phyloP scores from a whole-genome alignment of 345 rosid genomes.

The Pistacia vera region DNA sequence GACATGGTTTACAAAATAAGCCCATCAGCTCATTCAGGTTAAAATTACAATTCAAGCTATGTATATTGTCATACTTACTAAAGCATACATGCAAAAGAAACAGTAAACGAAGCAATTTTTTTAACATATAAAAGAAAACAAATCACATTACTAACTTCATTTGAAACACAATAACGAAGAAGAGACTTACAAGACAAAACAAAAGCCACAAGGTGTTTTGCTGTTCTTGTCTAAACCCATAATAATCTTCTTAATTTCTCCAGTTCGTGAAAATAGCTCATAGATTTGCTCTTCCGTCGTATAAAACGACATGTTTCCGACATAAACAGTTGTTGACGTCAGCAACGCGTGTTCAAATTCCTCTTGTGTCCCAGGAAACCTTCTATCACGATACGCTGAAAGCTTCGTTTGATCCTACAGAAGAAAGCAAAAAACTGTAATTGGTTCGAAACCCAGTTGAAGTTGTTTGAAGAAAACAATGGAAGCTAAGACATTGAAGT shows the following conservation, averaged over 20 bases:
- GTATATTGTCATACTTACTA: not conserved
- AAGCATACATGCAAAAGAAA: not conserved
- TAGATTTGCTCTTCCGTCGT: conserved; percentile 98
- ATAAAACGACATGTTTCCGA: conserved; percentile 95
- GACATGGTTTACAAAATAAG: not conserved
- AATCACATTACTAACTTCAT: not conserved
- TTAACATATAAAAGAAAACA: not conserved
- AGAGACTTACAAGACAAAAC: conserved; percentile 74
- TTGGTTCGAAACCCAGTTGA: no score
- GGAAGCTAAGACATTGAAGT: not conserved
- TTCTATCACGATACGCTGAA: conserved; percentile 84
- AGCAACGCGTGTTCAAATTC: conserved; percentile 81
- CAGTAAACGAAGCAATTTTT: not conserved
- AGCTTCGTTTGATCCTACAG: conserved; percentile 74
- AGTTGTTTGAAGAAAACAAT: not conserved
- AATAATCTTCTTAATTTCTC: conserved; percentile 92
- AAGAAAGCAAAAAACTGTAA: not conserved
- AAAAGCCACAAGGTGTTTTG: conserved; percentile 97
- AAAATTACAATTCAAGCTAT: not conserved
- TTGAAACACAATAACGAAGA: not conserved
- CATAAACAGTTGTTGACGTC: conserved; percentile 71
- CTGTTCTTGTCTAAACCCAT: conserved; percentile 98
- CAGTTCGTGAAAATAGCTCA: conserved; percentile 93
- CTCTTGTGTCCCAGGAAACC: conserved; percentile 81
- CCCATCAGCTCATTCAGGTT: no score